phyloP scores from a whole-genome alignment of 176 grass and related monocot species.

The Rhynchospora tenuis region DNA sequence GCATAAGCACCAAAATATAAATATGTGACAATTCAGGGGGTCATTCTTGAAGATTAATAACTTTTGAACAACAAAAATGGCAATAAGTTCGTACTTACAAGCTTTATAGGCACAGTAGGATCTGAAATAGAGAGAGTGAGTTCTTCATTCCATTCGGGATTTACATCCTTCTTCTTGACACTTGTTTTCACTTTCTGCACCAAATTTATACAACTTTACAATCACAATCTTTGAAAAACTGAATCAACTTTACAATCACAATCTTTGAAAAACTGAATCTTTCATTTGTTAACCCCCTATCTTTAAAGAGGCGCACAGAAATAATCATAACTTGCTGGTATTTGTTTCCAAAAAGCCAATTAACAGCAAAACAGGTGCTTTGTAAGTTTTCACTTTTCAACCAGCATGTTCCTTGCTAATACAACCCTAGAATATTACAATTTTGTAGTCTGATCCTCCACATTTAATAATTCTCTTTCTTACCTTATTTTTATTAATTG shows the following conservation, averaged over 20 bases:
- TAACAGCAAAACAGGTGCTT: background rate
- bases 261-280: background rate
- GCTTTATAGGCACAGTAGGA: constrained; percentile 43
- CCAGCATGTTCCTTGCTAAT: background rate
- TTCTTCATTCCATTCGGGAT: constrained; percentile 84
- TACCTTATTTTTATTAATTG: background rate
- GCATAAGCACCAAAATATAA: background rate
- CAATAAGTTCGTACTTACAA: constrained; percentile 44
- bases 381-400: background rate
- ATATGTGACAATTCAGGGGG: background rate
- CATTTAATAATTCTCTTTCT: background rate
- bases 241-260: constrained; percentile 19
- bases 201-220: constrained; percentile 12
- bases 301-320: background rate
- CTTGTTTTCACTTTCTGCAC: constrained; percentile 66
- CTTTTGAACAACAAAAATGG: background rate
- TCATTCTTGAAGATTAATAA: background rate
- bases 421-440: background rate
- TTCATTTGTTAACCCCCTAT: background rate
- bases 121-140: constrained; percentile 55
- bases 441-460: background rate
- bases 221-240: constrained; percentile 10
- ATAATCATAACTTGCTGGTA: background rate
- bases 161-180: constrained; percentile 69
- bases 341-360: background rate